Evolutionary conservation across 2,329 filamentous ascomycete genomes (phyloP), one percentile per base, ranked within the genome.

Genomic region (Colletotrichum magnum): DNA sequence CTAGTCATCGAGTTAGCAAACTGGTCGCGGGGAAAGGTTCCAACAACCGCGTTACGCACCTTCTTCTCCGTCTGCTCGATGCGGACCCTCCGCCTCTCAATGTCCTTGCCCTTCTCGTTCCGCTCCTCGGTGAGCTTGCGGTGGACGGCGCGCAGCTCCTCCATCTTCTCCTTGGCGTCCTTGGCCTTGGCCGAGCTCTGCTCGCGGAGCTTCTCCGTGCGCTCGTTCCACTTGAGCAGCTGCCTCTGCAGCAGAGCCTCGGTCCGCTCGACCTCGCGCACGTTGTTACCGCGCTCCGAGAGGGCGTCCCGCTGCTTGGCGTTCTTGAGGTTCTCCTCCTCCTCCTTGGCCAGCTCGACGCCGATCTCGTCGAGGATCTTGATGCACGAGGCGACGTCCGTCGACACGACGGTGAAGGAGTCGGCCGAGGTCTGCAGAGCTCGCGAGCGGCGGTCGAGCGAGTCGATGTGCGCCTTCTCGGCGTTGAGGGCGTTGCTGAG

Each of bases 31-130:
- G n/a, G n/a, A n/a, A 26, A 15, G 10, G n/a, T 3, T 52, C 15
- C 9, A 15, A 32, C 48, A 13, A 24, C 9, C 9, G n/a, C 21
- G 9, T 73, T 62, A 77, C 85, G 75, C 85, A 94, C 94, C 93
- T 98, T 98, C 85, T 98, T 98, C 87, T 98, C 95, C 9, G 94
- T 97, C 84, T 98, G 94, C 82, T 99, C 96, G 72, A 99, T 98
- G 70, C 95, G 87, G n/a, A 98, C 94, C 74, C 93, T 90, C 75
- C 95, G 87, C 77, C 93, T 90, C 84, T 99, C 96, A 83, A 98
- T 97, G 77, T 98, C 95, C 67, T 94, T 92, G 41, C 92, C 92
- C 82, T 97, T 97, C 63, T 96, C 94, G 1, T 88, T 89, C 71
- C 95, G 88, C 85, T 99, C 95, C 77, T 95, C 93, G 0, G 92